phyloP scores from a whole-genome alignment of 1,139 yeast species.

The Petasospora fabianii region DNA sequence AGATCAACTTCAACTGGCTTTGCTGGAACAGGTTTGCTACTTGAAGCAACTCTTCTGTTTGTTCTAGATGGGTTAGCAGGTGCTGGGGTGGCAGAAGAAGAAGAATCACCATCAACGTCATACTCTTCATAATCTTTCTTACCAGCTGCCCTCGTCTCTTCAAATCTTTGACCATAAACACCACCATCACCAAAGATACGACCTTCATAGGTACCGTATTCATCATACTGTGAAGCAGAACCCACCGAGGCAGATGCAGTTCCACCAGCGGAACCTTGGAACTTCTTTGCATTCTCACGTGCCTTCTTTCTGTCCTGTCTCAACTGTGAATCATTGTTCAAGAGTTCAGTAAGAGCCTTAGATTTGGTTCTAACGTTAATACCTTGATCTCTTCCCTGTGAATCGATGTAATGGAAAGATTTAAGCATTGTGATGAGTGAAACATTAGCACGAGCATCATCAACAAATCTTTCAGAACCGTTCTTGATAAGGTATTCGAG shows the following conservation, averaged over 20 bases:
- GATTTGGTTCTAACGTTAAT: slow-evolving; percentile 91
- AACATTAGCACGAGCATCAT: slow-evolving; percentile 84
- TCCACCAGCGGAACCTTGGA: slow-evolving; percentile 67
- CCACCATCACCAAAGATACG: slow-evolving; percentile 74
- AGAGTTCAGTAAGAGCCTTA: slow-evolving; percentile 63
- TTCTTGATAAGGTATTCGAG: slow-evolving; percentile 87
- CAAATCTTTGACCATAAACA: slow-evolving; percentile 68
- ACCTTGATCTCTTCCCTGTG: slow-evolving; percentile 95
- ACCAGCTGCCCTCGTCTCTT: slow-evolving; percentile 38
- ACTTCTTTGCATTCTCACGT: slow-evolving; percentile 77
- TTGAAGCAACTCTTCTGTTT: slow-evolving; percentile 12
- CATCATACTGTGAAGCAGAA: slow-evolving; percentile 39
- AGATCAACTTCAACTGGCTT: slow-evolving; percentile 43
- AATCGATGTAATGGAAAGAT: slow-evolving; percentile 90
- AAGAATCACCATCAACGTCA: slow-evolving; percentile 42
- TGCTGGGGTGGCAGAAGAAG: slow-evolving; percentile 10
- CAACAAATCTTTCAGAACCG: slow-evolving; percentile 93
- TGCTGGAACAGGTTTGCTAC: slow-evolving; percentile 28
- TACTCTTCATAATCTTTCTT: slow-evolving; percentile 76
- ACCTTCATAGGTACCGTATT: slow-evolving; percentile 32
- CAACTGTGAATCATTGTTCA: slow-evolving; percentile 73
- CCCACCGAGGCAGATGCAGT: slow-evolving; percentile 31
- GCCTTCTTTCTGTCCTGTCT: slow-evolving; percentile 88
- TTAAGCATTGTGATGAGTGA: slow-evolving; percentile 84
- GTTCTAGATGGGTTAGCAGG: slow-evolving; percentile 18